A percentile compares a stretch with the other conserved stretches of the same genome.
Evolutionary conservation across 371 early-diverging fungal species (phyloP).

Genomic region (Zopfochytrium polystomum): DNA sequence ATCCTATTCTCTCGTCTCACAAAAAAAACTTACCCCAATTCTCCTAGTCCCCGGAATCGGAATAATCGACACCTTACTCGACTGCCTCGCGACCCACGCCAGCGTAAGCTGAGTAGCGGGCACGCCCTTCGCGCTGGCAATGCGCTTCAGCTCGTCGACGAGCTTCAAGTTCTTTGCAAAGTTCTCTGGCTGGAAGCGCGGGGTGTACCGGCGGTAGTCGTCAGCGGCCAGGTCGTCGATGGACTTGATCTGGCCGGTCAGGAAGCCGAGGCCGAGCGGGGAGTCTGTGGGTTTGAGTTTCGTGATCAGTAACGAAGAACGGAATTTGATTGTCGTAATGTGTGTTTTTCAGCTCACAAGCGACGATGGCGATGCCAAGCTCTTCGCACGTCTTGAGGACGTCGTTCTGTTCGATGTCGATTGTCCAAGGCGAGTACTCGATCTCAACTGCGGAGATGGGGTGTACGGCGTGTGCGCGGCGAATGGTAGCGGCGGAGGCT

Average conservation of each 20-base stretch:
- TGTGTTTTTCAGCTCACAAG: slow-evolving; percentile 36
- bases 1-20: background rate
- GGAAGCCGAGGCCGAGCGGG: slow-evolving; percentile 55
- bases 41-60: slow-evolving; percentile 57
- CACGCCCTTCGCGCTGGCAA: slow-evolving; percentile 46
- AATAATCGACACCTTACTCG: slow-evolving; percentile 26
- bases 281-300: slow-evolving; percentile 10
- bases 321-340: no score
- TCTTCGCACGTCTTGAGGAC: slow-evolving; percentile 53
- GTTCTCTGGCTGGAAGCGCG: slow-evolving; percentile 51
- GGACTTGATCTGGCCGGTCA: slow-evolving; percentile 49
- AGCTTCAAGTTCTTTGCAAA: slow-evolving; percentile 55
- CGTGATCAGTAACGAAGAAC: background rate
- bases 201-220: slow-evolving; percentile 48
- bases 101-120: slow-evolving; percentile 49
- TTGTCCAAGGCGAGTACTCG: slow-evolving; percentile 30
- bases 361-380: slow-evolving; percentile 56
- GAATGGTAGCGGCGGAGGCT: slow-evolving; percentile 51
- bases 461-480: slow-evolving; percentile 61
- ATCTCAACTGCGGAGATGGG: slow-evolving; percentile 62
- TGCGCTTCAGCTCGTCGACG: slow-evolving; percentile 45
- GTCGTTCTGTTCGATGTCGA: slow-evolving; percentile 55
- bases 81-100: slow-evolving; percentile 55
- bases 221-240: slow-evolving; percentile 44
- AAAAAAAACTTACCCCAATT: slow-evolving; percentile 17